Base-by-base conservation (phyloP, 148 eudicot species). In the Vaccinium macrocarpon region DNA sequence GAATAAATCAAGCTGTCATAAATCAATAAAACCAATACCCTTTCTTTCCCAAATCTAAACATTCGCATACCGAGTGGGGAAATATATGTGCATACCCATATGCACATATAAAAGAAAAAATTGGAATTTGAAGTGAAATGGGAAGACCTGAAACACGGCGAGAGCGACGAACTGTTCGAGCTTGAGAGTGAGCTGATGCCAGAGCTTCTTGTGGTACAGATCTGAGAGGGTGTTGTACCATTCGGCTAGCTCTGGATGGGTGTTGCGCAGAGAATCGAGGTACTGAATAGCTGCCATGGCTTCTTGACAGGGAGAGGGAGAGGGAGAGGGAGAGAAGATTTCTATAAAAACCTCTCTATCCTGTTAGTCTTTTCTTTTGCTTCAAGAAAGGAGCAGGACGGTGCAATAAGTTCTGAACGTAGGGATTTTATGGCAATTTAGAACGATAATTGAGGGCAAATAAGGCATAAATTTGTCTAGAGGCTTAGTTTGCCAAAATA, bases 141-240 rank as follows among this genome's bases (percentile, higher is more conserved):
- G 73, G 15, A 15, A 38, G 46, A 92, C 99, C 97, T 94, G 98
- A 79, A 96, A 92, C 57, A 90, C 93, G 18, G 97, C 86, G 27
- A 91, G 95, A 76, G 98, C 91, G 57, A 96, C 89, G 90, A 96
- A 96, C 73, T 91, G 92, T n/a, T 94, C 97, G 75, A 94, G 98
- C 89, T 95, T 93, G 83, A 89, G 93, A 76, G 98, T 90, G 80
- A 94, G 97, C 89, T 93, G 99, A 55, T 96, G 98, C 99, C 99
- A 96, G 3, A 96, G 97, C 92, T 96, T 96, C 85, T 92, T 92
- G 90, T 96, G 93, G 88, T 94, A 95, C 84, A 96, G 93, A 92
- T 94, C 99, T 71, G 99, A 91, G 0, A 96, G 87, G 27, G 95
- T 80, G 48, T 82, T 89, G 91, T 89, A 96, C 95, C 98, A 94